Evolutionary conservation across 768 basidiomycete species (phyloP).

Genomic region (Pisolithus sp.): DNA sequence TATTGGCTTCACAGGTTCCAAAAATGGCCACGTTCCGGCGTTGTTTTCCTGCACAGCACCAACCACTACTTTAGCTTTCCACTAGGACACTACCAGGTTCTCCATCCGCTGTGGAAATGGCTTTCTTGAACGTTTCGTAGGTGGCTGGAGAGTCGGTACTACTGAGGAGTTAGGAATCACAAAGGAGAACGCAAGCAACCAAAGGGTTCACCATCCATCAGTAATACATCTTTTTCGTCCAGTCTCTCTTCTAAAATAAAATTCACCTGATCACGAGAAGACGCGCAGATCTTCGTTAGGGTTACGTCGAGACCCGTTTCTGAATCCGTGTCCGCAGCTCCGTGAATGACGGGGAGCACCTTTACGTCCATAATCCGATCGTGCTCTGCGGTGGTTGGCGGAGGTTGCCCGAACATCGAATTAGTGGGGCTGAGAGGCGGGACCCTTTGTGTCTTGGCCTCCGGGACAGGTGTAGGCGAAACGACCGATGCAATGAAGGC

Average conservation of each 20-base stretch:
- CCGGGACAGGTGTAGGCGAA: conserved; percentile 24
- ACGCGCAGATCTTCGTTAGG: conserved; percentile 29
- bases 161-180: neutral
- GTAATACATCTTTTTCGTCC: conserved; percentile 40
- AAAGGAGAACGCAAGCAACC: too few species aligned
- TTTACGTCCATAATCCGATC: neutral
- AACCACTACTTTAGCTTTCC: neutral
- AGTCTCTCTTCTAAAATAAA: conserved; percentile 51
- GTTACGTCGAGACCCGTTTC: conserved; percentile 25
- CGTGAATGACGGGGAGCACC: neutral
- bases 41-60: neutral
- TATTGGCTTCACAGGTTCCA: neutral
- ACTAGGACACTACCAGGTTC: neutral
- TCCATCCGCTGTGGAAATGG: neutral
- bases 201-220: conserved; percentile 51
- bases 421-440: conserved; percentile 11
- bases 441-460: neutral
- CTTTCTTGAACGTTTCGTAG: neutral
- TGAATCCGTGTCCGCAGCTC: neutral
- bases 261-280: conserved; percentile 17
- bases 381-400: conserved; percentile 7
- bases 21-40: neutral
- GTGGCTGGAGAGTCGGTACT: neutral
- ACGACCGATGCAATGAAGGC: conserved; percentile 29
- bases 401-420: conserved; percentile 21